phyloP scores from a whole-genome alignment of 768 basidiomycete species.

The Trametes sanguinea region DNA sequence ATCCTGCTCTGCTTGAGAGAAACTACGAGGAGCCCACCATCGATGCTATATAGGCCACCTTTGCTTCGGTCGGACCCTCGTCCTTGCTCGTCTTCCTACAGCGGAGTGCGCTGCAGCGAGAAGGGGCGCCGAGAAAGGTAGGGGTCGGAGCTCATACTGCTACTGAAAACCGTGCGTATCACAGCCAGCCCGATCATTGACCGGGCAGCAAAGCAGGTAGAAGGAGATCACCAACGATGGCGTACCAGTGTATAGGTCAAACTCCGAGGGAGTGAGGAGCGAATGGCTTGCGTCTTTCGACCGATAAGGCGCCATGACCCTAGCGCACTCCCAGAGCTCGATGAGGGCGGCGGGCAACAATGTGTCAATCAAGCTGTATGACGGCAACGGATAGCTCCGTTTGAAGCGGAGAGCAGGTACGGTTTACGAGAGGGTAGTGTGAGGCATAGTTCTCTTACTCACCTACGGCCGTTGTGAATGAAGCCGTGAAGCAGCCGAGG shows the following conservation, averaged over 20 bases:
- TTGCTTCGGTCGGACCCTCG: conserved; percentile 15
- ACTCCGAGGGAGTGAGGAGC: not conserved
- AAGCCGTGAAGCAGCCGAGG: conserved; percentile 19
- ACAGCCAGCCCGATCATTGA: conserved; percentile 23
- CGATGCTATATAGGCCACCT: conserved; percentile 17
- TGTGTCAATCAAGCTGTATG: conserved; percentile 11
- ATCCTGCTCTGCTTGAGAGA: conserved; percentile 12
- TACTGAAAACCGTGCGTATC: conserved; percentile 21
- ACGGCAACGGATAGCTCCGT: conserved; percentile 6
- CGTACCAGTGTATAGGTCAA: conserved; percentile 10
- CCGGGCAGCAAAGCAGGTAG: conserved; percentile 8
- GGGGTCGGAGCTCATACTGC: conserved; percentile 18
- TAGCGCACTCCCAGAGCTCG: conserved; percentile 6
- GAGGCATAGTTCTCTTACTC: conserved; percentile 2
- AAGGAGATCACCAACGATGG: conserved; percentile 16
- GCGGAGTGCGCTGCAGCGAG: conserved; percentile 6
- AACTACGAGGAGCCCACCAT: not conserved
- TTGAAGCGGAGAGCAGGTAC: conserved; percentile 10
- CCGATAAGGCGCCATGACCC: conserved; percentile 18
- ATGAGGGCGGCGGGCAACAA: conserved; percentile 16
- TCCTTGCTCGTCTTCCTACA: not conserved
- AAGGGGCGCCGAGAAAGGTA: conserved; percentile 12
- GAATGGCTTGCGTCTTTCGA: conserved; percentile 1
- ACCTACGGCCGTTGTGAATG: not conserved
- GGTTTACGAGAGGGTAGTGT: not conserved